Conservation (phyloP, 129 eudicot genomes). For the Saussurea involucrata region DNA sequence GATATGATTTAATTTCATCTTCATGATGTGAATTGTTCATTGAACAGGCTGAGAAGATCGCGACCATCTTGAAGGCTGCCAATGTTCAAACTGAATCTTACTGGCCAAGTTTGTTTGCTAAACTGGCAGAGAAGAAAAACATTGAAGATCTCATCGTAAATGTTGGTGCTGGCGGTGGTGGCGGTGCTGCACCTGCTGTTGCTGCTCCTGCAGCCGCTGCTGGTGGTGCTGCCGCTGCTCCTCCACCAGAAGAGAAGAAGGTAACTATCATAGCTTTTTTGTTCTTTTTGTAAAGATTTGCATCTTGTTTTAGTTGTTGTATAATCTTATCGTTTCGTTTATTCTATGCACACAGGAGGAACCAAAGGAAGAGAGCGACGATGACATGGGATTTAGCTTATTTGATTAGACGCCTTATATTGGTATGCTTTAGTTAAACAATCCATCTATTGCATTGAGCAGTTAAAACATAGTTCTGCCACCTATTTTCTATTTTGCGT, state of each 20-base stretch:
- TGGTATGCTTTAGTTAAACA: constrained; percentile 9
- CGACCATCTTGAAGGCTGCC: constrained; percentile 38
- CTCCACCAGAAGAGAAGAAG: constrained; percentile 34
- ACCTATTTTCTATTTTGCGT: not conserved
- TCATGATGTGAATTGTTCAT: not conserved
- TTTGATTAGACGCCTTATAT: constrained; percentile 19
- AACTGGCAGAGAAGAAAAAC: constrained; percentile 36
- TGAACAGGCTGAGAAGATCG: constrained; percentile 46
- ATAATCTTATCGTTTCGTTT: not conserved
- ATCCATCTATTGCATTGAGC: not conserved
- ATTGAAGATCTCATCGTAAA: constrained; percentile 29
- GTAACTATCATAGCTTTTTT: not conserved
- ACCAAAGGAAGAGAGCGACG: constrained; percentile 37
- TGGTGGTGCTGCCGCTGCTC: constrained; percentile 33
- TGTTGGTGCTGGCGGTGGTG: constrained; percentile 38
- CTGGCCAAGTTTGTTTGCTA: constrained; percentile 43
- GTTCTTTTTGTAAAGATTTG: not conserved
- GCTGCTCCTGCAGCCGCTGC: constrained; percentile 31
- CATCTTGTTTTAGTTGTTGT: not conserved
- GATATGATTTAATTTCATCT: not conserved
- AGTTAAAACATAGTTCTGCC: not conserved
- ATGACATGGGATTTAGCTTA: constrained; percentile 37
- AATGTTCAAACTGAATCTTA: constrained; percentile 37
- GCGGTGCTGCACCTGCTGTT: constrained; percentile 32
- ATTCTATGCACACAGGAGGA: constrained; percentile 19